Evolutionary conservation across 257 asterid species (phyloP).

Genomic region (Solanum arcanum): DNA sequence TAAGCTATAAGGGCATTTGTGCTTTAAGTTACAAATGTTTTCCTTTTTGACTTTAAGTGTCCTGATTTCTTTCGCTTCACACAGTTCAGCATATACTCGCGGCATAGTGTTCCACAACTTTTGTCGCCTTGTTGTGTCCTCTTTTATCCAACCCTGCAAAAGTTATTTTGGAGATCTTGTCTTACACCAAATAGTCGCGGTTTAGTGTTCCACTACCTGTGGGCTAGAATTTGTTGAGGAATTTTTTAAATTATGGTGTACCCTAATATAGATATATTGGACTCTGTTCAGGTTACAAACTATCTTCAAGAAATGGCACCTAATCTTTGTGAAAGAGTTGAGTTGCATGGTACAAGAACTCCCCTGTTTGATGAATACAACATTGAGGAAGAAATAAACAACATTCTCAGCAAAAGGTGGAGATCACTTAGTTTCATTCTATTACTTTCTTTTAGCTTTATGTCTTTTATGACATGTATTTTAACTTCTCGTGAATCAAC

Average conservation of each 20-base stretch:
- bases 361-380: conserved; percentile 85
- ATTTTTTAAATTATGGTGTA: neutral
- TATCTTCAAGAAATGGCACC: conserved; percentile 96
- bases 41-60: neutral
- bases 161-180: neutral
- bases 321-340: conserved; percentile 81
- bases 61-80: neutral
- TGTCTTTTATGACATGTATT: neutral
- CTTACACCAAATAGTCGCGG: neutral
- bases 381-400: conserved; percentile 82
- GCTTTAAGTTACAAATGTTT: neutral
- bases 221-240: neutral
- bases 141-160: neutral
- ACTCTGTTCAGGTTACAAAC: conserved; percentile 67
- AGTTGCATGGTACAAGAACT: conserved; percentile 56
- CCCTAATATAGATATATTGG: neutral
- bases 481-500: neutral
- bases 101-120: neutral
- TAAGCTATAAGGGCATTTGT: neutral
- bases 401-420: conserved; percentile 83
- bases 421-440: neutral
- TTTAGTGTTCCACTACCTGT: neutral
- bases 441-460: neutral
- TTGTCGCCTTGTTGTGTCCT: neutral
- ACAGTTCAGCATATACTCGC: neutral